Percentiles rank a stretch among this genome's conserved stretches.
phyloP scores from a whole-genome alignment of 192 early-diverging fungal species.

The Coemansia sp. region DNA sequence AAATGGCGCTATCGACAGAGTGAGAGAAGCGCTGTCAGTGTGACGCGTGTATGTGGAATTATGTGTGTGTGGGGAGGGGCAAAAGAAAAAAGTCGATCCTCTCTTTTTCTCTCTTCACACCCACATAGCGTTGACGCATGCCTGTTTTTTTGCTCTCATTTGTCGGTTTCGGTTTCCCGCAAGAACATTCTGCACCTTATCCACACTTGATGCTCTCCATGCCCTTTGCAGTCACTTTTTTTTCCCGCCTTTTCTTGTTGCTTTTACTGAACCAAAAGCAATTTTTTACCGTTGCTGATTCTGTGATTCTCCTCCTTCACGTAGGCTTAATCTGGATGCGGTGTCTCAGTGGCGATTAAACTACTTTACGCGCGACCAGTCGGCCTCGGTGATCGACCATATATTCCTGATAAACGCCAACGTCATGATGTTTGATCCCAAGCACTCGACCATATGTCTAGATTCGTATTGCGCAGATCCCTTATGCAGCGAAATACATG shows the following conservation, averaged over 20 bases:
- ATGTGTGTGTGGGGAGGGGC: neutral
- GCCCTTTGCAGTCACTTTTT: neutral
- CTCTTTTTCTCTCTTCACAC: too few relatives aligned
- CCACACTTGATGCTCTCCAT: too few relatives aligned
- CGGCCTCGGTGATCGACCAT: conserved; percentile 50
- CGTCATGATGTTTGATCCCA: conserved; percentile 49
- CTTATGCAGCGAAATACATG: conserved; percentile 52
- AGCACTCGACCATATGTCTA: conserved; percentile 43
- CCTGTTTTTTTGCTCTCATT: neutral
- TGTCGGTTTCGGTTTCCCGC: neutral
- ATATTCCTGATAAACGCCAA: conserved; percentile 51
- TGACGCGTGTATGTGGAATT: neutral
- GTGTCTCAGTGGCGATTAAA: conserved; percentile 55
- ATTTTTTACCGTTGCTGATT: neutral
- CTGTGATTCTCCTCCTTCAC: neutral
- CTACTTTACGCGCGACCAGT: conserved; percentile 48
- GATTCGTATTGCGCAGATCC: conserved; percentile 50
- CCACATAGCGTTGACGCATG: neutral
- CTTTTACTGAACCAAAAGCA: too few relatives aligned
- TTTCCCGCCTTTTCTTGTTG: conserved; percentile 4
- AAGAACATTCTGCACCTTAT: conserved; percentile 2
- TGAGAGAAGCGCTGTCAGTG: neutral
- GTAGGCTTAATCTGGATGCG: conserved; percentile 48
- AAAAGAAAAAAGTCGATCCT: neutral
- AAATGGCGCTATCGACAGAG: neutral